Evolutionary conservation across 345 rosid genomes (phyloP), one percentile per base, ranked within the genome.

Genomic region (Syzygium aqueum): DNA sequence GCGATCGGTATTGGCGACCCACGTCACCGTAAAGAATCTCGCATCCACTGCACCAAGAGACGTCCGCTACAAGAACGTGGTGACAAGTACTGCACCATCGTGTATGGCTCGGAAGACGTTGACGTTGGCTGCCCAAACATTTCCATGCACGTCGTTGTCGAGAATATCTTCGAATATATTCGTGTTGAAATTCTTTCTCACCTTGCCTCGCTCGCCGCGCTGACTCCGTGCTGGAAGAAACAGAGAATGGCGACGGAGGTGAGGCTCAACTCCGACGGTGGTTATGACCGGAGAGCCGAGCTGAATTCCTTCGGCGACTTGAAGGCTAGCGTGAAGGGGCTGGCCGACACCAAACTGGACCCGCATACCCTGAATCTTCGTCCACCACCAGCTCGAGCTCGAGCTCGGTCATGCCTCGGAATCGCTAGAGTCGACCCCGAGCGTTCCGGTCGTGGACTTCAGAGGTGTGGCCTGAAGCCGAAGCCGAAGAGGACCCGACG

Each of bases 371-470:
- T 28, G 57, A 46, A 85, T 85, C 80, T 85, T 85, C 56, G 25
- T 85, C 28, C 56, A n/a, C 21, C 37, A 21, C 12, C 37, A 51
- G 19, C 40, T 84, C 87, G 17, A 85, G 53, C 82, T 6, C 25
- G 40, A 22, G 5, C 57, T 28, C 59, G 53, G 11, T 49, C 54
- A 25, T 54, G 59, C 59, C 25, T 54, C 59, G n/a, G 59, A 54
- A 21, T 54, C 59, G 2, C 78, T 27, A 37, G 50, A 9, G 43
- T 37, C 63, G 8, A 8, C 19, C 80, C 28, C 17, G 50, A 51
- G 65, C n/a, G 73, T 92, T 53, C 95, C 93, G 2, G n/a, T 90
- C 23, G 87, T 93, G 65, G 93, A 92, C 80, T 86, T 93, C 12
- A 46, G 77, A 53, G 91, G 87, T 5, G n/a, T 86, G 52, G 30